These are phyloP conservation scores for Sicyos edulis DNA, from an alignment of 306 rosid genomes.

Conservation along the genomic window DNA sequence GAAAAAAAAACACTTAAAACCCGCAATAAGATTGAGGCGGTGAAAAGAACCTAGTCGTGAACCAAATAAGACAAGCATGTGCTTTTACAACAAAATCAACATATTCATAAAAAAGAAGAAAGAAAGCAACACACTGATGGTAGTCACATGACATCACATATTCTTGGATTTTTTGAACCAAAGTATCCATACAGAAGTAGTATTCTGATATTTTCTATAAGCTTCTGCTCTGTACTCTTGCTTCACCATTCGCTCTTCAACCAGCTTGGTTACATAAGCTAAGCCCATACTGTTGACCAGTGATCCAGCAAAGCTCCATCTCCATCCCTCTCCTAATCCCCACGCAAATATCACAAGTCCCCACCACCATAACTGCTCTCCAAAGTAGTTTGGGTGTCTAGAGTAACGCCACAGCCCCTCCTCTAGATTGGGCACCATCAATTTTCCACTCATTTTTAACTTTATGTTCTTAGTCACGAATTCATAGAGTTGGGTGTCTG, in stretches of 20 bases:
- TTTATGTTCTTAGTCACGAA: conserved; percentile 53
- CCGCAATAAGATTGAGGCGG: too few relatives aligned
- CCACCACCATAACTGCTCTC: conserved; percentile 98
- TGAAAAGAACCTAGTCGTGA: too few relatives aligned
- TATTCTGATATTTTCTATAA: conserved; percentile 67
- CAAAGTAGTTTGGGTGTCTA: conserved; percentile 83
- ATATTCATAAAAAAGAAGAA: background rate
- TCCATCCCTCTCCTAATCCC: conserved; percentile 50
- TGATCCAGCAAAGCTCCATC: conserved; percentile 62
- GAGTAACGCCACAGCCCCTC: conserved; percentile 72
- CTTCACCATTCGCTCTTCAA: conserved; percentile 74
- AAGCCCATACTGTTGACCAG: conserved; percentile 62
- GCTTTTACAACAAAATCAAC: background rate
- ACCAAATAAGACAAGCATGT: background rate
- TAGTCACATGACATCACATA: conserved; percentile 23
- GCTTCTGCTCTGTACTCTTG: conserved; percentile 64
- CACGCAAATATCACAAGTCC: conserved; percentile 66
- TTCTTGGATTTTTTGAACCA: conserved; percentile 72
- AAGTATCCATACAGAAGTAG: conserved; percentile 84
- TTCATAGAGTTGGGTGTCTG: conserved; percentile 73
- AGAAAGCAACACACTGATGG: background rate
- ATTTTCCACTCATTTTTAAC: conserved; percentile 51
- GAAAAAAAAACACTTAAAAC: background rate
- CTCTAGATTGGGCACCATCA: conserved; percentile 45
- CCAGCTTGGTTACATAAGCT: conserved; percentile 77